Evolutionary conservation across 148 eudicot species (phyloP), one percentile per base, ranked within the genome.

Genomic region (Arbutus unedo): DNA sequence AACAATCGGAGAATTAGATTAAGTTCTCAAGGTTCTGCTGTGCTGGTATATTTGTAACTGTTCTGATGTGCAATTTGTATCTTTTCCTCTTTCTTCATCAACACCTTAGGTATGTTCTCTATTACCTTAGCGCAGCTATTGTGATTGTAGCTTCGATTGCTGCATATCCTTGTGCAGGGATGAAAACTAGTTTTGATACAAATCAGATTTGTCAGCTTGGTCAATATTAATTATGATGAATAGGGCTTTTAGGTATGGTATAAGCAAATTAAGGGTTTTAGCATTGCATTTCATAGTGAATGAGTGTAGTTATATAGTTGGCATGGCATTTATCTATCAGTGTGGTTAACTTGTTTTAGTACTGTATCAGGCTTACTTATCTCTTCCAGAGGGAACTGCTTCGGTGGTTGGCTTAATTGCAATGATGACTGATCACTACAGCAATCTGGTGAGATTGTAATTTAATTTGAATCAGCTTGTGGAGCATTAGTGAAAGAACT

Each of bases 321-420:
- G 81, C 67, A 41, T 55, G 72, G 31, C 51, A 43, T 38, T 44
- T 75, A 51, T 77, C 54, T 83, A 55, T n/a, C 11, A 66, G 18
- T 66, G 64, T 81, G 21, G 80, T 76, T 76, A 60, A 76, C 82
- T 82, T 66, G 70, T 76, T 44, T 64, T 77, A 18, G 3, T 82
- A 82, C 44, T 79, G 8, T 70, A 48, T 71, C 92, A 97, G 99
- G 99, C 99, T 71, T 97, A 97, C 85, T 90, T 97, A 83, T 94
- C 99, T 84, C 96, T 97, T 86, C 99, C 99, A 16, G 98, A 97
- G 85, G 99, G 99, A 51, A 97, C 98, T 86, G 99, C 99, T 86
- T 97, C 99, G 79, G 98, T 95, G 57, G 93, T 90, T 88, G 99
- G 99, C 80, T 85, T 97, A 79, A 92, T 93, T 82, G 99, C 99